phyloP scores from a whole-genome alignment of 441 rosid species.

The Aquilaria agallochum region DNA sequence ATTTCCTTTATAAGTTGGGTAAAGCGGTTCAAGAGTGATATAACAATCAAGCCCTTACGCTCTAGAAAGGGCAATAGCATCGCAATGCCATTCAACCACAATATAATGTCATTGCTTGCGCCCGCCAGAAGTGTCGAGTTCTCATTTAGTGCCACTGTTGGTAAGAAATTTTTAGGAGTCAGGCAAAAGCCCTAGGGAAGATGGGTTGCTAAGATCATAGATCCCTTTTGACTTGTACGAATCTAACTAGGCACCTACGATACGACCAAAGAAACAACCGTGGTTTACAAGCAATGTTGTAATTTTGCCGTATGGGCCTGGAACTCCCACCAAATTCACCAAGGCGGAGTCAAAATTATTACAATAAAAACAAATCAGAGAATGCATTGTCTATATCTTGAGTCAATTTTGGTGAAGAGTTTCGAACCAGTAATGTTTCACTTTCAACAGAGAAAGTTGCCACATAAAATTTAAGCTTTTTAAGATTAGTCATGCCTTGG shows the following conservation, averaged over 20 bases:
- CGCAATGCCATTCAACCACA: not conserved
- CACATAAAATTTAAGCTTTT: too few species aligned
- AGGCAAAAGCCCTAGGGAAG: slow-evolving; percentile 40
- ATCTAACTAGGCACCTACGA: slow-evolving; percentile 46
- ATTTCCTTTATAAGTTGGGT: slow-evolving; percentile 1
- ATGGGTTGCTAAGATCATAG: slow-evolving; percentile 52
- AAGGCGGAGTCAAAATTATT: not conserved
- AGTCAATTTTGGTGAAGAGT: too few species aligned
- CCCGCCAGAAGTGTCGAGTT: too few species aligned
- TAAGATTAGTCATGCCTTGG: too few species aligned
- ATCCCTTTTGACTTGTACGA: slow-evolving; percentile 26
- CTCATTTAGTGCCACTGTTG: not conserved
- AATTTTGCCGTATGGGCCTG: slow-evolving; percentile 19
- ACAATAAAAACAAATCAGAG: too few species aligned
- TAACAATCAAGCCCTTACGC: slow-evolving; percentile 10
- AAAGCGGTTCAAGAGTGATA: slow-evolving; percentile 24
- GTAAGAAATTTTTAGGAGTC: slow-evolving; percentile 42
- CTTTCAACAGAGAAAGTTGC: too few species aligned
- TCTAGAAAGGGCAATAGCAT: not conserved
- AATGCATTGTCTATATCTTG: too few species aligned
- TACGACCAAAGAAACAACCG: slow-evolving; percentile 40
- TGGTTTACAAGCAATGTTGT: slow-evolving; percentile 39
- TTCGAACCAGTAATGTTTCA: too few species aligned
- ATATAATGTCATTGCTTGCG: slow-evolving; percentile 8
- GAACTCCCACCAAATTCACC: slow-evolving; percentile 36